These are phyloP conservation scores for Penicillium sp. DNA, from an alignment of 2,329 filamentous ascomycete species.

Conservation along the genomic window DNA sequence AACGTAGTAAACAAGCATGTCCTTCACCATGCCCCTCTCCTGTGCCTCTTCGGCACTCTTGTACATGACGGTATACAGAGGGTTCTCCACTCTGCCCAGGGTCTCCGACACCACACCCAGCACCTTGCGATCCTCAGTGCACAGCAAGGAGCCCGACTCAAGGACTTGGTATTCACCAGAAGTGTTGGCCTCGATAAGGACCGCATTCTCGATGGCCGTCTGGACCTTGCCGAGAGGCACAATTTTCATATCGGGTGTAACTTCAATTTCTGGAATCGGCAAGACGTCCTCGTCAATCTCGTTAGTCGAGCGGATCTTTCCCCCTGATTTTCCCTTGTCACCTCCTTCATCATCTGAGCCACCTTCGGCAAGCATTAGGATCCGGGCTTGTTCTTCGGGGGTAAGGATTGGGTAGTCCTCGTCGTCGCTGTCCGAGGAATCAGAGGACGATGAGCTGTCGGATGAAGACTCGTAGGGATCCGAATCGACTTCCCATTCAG, in stretches of 20 bases:
- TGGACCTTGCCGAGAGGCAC: constrained; percentile 74
- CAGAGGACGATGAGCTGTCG: constrained; percentile 61
- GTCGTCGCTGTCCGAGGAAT: constrained; percentile 57
- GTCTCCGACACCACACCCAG: constrained; percentile 84
- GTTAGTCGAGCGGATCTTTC: constrained; percentile 75
- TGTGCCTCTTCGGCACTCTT: constrained; percentile 67
- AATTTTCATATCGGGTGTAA: constrained; percentile 76
- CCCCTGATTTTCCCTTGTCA: constrained; percentile 47
- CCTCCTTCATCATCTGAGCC: constrained; percentile 77
- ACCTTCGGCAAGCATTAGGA: constrained; percentile 80
- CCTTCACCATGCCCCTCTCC: constrained; percentile 66
- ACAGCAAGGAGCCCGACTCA: constrained; percentile 81
- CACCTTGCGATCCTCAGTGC: constrained; percentile 71
- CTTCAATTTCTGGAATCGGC: constrained; percentile 74
- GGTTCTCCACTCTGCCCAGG: constrained; percentile 80
- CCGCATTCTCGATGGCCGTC: constrained; percentile 73
- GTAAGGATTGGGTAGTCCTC: constrained; percentile 71
- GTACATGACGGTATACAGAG: constrained; percentile 82
- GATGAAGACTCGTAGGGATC: constrained; percentile 70
- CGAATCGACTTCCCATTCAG: constrained; percentile 84
- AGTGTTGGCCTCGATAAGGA: constrained; percentile 75
- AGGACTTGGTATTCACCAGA: constrained; percentile 83
- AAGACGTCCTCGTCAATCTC: constrained; percentile 66
- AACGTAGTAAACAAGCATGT: constrained; percentile 76
- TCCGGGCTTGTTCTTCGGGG: constrained; percentile 77